Evolutionary conservation across 495 filamentous ascomycete genomes (phyloP).

Genomic region (Acidomyces sp.): DNA sequence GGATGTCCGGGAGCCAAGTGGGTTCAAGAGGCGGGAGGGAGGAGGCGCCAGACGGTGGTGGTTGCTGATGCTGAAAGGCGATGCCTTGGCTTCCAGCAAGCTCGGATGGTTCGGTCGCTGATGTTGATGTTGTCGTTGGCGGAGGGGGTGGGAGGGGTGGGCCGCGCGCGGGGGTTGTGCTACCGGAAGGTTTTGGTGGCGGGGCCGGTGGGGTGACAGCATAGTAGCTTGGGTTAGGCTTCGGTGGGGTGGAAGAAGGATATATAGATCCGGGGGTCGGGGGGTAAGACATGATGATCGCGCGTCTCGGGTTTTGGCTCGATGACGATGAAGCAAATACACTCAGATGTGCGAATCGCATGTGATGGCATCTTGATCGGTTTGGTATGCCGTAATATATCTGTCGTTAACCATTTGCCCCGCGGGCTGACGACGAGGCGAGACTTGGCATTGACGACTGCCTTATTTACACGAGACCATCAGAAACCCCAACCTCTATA

Average conservation of each 20-base stretch:
- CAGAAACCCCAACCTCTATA: too few relatives aligned
- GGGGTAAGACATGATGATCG: background rate
- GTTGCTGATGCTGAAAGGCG: conserved; percentile 10
- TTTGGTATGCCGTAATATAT: too few relatives aligned
- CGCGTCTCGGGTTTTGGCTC: background rate
- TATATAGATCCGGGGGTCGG: background rate
- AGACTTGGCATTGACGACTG: too few relatives aligned
- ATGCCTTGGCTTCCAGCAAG: conserved; percentile 10
- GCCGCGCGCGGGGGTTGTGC: conserved; percentile 25
- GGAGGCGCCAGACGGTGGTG: background rate
- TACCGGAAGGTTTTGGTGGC: conserved; percentile 29
- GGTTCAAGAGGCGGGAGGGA: conserved; percentile 24
- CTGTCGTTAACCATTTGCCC: too few relatives aligned
- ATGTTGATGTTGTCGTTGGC: conserved; percentile 17
- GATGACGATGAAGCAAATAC: background rate
- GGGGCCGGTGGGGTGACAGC: conserved; percentile 29
- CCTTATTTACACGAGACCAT: too few relatives aligned
- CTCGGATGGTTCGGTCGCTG: conserved; percentile 15
- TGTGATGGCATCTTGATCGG: too few relatives aligned
- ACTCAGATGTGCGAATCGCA: too few relatives aligned
- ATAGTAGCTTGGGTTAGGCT: conserved; percentile 24
- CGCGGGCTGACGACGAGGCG: too few relatives aligned
- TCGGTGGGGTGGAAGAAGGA: conserved; percentile 21
- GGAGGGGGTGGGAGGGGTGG: conserved; percentile 31
- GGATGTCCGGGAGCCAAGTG: conserved; percentile 29